Evolutionary conservation across 2,329 filamentous ascomycete species (phyloP), one percentile per base, ranked within the genome.

Genomic region (Microascus cirrosus): DNA sequence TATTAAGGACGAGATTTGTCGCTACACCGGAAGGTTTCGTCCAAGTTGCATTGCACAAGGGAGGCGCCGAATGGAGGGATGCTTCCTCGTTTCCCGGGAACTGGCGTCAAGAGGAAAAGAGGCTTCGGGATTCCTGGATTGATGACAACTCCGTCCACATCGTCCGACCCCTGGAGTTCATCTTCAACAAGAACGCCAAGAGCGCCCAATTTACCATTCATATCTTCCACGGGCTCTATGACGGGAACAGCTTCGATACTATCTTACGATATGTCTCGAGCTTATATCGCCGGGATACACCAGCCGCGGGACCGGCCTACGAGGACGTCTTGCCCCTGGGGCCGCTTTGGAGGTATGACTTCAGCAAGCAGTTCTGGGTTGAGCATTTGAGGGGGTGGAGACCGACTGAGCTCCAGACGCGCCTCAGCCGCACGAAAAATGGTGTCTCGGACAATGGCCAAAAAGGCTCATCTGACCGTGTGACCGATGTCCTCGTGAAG

Each of bases 181-280:
- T 79, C 1, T 58, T 78, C 0, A 60, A 82, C 2, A 59, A 62
- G 1, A 54, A 65, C 5, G 56, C 59, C 0, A 62, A 61, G 1
- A 63, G 62, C 1, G 64, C 64, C 7, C 61, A 76, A 0, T 70
- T 95, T 35, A 70, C 77, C 2, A 65, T 95, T 2, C 80, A 87
- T 53, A 84, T 95, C 0, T 95, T 96, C 70, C 92, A 96, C 67
- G 90, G 82, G 0, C 69, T 96, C 0, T 96, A 96, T 64, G 92
- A 96, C 69, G 92, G 90, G 1, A 86, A 81, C 62, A 93, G 90
- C 60, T 79, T 95, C 45, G 77, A 80, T 1, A 68, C 90, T 25
- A 77, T 95, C 45, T 76, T 95, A 22, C 67, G 79, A 2, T 71
- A 77, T 22, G 74, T 95, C 65, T 18, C 65, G 32, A 50, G 55